Conservation (phyloP, 768 basidiomycete genomes). For the Amanita phalloides region DNA sequence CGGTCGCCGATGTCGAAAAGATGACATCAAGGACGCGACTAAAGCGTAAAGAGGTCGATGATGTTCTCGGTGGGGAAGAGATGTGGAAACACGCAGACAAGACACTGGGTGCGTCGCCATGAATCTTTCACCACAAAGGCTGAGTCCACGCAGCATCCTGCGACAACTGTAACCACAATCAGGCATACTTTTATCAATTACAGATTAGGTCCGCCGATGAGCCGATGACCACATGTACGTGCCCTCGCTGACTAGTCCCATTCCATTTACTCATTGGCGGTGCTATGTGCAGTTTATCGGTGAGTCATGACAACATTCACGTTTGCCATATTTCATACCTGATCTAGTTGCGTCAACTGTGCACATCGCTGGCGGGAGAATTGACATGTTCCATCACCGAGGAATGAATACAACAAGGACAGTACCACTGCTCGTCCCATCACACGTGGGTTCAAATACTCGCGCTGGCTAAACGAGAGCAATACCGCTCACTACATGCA, state of each 20-base stretch:
- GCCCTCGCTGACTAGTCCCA: conserved; percentile 6
- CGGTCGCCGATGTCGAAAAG: conserved; percentile 25
- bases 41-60: conserved; percentile 87
- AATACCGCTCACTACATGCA: no score
- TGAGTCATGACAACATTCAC: conserved; percentile 14
- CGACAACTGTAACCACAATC: conserved; percentile 72
- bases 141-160: conserved; percentile 31
- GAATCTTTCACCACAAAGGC: neutral
- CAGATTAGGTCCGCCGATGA: conserved; percentile 94
- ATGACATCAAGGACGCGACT: conserved; percentile 87
- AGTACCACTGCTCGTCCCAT: neutral
- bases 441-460: no score
- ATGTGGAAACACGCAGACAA: conserved; percentile 92
- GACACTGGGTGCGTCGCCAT: conserved; percentile 44
- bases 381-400: conserved; percentile 13
- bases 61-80: conserved; percentile 90
- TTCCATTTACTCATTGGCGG: neutral
- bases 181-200: conserved; percentile 91
- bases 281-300: conserved; percentile 45
- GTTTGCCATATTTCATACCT: neutral
- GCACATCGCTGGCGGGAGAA: conserved; percentile 66
- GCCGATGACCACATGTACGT: conserved; percentile 68
- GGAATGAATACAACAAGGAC: neutral
- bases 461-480: no score
- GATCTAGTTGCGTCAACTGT: conserved; percentile 46